These are phyloP conservation scores for Paramecium primaurelia DNA, from an alignment of 73 alveolate species.

Conservation along the genomic window DNA sequence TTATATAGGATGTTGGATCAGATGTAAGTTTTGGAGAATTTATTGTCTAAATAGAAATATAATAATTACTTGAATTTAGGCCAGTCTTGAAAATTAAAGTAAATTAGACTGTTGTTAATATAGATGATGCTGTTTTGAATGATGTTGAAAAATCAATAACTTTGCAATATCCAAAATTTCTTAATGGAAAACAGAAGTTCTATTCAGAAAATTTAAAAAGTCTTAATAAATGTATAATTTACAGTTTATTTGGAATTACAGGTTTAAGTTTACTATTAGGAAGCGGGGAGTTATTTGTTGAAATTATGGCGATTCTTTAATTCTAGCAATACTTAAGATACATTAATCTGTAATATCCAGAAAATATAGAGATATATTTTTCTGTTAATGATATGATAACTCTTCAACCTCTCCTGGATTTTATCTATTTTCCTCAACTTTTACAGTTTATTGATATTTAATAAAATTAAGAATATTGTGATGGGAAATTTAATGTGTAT, in stretches of 20 bases:
- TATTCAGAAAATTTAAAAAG: not conserved
- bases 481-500: not conserved
- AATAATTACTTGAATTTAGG: not conserved
- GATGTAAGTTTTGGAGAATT: not conserved
- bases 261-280: not conserved
- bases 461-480: not conserved
- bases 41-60: not conserved
- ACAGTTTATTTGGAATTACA: not conserved
- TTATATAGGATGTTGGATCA: not conserved
- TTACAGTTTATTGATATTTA: not conserved
- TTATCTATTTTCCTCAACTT: not conserved
- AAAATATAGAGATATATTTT: not conserved
- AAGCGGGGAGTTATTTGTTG: not conserved
- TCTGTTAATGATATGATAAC: not conserved
- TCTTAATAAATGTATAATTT: not conserved
- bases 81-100: not conserved
- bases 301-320: not conserved
- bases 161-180: not conserved
- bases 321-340: not conserved
- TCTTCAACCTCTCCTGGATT: not conserved
- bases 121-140: not conserved
- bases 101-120: not conserved
- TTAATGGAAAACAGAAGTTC: not conserved
- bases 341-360: not conserved
- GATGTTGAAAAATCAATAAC: not conserved